These are phyloP conservation scores for Neltuma alba DNA, from an alignment of 306 rosid genomes.

Conservation along the genomic window DNA sequence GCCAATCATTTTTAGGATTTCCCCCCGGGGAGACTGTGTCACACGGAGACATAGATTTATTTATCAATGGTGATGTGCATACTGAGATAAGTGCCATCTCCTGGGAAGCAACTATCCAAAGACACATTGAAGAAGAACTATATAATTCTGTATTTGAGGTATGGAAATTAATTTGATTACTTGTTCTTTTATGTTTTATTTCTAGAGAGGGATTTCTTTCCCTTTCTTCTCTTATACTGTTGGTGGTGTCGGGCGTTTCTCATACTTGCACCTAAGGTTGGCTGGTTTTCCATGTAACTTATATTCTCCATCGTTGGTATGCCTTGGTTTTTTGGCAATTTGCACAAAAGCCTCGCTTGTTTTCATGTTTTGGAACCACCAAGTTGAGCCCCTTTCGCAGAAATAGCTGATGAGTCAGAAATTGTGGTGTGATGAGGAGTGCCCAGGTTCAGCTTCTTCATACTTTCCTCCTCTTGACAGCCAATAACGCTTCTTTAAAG, in stretches of 20 bases:
- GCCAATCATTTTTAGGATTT: constrained; percentile 76
- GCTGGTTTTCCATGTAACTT: not conserved
- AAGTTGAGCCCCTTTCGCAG: not conserved
- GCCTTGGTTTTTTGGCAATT: not conserved
- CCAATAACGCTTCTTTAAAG: not conserved
- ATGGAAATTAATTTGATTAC: constrained; percentile 14
- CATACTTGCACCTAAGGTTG: not conserved
- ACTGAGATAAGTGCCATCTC: constrained; percentile 79
- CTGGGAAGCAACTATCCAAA: constrained; percentile 93
- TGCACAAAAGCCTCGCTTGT: not conserved
- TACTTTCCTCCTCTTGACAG: not conserved
- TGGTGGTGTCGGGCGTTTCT: not conserved
- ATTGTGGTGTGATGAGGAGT: not conserved
- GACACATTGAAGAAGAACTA: constrained; percentile 90
- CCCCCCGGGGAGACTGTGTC: constrained; percentile 65
- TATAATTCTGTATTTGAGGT: constrained; percentile 81
- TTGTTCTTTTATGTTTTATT: not conserved
- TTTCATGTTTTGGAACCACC: not conserved
- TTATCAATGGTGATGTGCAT: constrained; percentile 62
- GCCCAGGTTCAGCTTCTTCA: not conserved
- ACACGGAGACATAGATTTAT: constrained; percentile 73
- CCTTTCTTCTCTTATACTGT: not conserved
- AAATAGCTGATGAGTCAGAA: not conserved
- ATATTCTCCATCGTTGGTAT: not conserved
- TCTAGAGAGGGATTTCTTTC: constrained; percentile 18